Evolutionary conservation across 2,329 filamentous ascomycete genomes (phyloP).

Genomic region (Aschersonia sp.): DNA sequence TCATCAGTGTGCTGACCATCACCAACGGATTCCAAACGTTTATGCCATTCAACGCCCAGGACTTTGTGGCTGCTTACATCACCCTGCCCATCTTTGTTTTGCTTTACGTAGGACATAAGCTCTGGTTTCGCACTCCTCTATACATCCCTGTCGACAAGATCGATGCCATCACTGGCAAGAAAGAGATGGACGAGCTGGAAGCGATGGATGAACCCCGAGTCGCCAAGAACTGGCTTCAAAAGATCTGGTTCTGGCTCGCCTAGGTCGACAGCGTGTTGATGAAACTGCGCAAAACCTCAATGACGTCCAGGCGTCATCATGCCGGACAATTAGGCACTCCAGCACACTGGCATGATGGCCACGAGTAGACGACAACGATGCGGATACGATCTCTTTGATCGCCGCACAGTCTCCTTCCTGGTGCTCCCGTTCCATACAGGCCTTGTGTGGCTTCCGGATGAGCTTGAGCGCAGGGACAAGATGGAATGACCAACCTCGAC

Average conservation of each 20-base stretch:
- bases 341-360: too few relatives aligned
- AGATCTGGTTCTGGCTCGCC: slow-evolving; percentile 42
- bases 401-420: too few relatives aligned
- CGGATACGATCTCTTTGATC: too few relatives aligned
- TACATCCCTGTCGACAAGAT: slow-evolving; percentile 30
- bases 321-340: too few relatives aligned
- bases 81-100: slow-evolving; percentile 45
- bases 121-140: slow-evolving; percentile 28
- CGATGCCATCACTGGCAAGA: slow-evolving; percentile 42
- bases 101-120: slow-evolving; percentile 48
- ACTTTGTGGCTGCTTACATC: slow-evolving; percentile 53
- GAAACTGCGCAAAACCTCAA: background rate
- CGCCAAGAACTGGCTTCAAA: slow-evolving; percentile 35
- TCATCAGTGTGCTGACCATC: slow-evolving; percentile 48
- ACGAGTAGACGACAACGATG: too few relatives aligned
- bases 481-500: too few relatives aligned
- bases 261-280: slow-evolving; percentile 9
- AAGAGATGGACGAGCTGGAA: slow-evolving; percentile 46
- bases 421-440: too few relatives aligned
- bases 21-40: slow-evolving; percentile 69
- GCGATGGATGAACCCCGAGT: slow-evolving; percentile 30
- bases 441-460: too few relatives aligned
- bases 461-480: too few relatives aligned
- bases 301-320: background rate
- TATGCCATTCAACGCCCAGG: slow-evolving; percentile 48